Conservation (phyloP, 106 monocot species). For the Allium cepa region DNA sequence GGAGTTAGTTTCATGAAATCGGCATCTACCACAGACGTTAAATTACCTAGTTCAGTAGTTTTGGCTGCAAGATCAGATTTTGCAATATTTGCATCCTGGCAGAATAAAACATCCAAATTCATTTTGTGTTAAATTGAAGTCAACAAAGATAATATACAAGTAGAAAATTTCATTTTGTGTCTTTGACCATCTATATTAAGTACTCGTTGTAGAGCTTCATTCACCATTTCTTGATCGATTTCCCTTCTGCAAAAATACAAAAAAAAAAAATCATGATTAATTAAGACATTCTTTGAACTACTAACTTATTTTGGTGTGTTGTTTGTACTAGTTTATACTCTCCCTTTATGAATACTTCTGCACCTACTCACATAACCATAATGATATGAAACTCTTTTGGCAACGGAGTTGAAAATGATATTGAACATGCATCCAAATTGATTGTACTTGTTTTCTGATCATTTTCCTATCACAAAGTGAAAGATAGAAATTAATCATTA, state of each 20-base stretch:
- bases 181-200: conserved; percentile 72
- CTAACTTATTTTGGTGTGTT: conserved; percentile 39
- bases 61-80: too few relatives aligned
- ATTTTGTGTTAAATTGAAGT: neutral
- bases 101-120: too few relatives aligned
- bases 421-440: neutral
- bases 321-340: conserved; percentile 25
- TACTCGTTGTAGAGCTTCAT: conserved; percentile 85
- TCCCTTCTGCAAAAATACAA: conserved; percentile 56
- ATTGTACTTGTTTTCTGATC: too few relatives aligned
- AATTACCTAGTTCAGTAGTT: too few relatives aligned
- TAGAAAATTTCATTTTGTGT: neutral
- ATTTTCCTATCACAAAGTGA: too few relatives aligned
- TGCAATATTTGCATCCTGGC: too few relatives aligned
- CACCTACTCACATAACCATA: conserved; percentile 19
- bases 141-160: neutral
- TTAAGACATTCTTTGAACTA: conserved; percentile 1
- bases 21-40: too few relatives aligned
- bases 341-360: neutral
- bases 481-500: too few relatives aligned
- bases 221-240: conserved; percentile 91
- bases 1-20: too few relatives aligned
- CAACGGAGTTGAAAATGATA: neutral
- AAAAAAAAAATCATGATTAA: neutral
- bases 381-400: conserved; percentile 30